phyloP scores from a whole-genome alignment of 768 basidiomycete species.

The Mrakia blollopis region DNA sequence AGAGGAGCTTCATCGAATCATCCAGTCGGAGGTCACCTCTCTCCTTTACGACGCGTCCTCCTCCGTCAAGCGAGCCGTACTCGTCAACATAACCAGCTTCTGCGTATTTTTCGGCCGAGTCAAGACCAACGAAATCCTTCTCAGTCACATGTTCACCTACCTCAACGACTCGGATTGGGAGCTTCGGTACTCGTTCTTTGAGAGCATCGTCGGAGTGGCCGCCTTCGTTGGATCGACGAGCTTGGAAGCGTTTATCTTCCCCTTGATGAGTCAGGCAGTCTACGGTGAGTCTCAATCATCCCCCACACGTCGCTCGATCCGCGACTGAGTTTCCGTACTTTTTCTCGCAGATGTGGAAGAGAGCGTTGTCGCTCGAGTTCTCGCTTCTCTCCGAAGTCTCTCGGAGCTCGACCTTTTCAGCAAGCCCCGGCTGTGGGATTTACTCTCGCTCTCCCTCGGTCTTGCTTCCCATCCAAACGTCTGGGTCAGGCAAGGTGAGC shows the following conservation, averaged over 20 bases:
- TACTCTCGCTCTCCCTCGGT: slow-evolving; percentile 78
- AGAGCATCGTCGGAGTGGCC: slow-evolving; percentile 90
- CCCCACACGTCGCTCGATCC: no score
- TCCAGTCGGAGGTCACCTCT: slow-evolving; percentile 25
- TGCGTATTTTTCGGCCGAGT: slow-evolving; percentile 91
- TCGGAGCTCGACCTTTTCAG: slow-evolving; percentile 85
- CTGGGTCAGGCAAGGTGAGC: slow-evolving; percentile 83
- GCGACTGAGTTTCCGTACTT: no score
- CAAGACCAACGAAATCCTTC: slow-evolving; percentile 85
- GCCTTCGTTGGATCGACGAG: slow-evolving; percentile 86
- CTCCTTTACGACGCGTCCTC: slow-evolving; percentile 50
- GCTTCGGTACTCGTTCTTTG: slow-evolving; percentile 85
- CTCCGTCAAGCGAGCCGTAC: slow-evolving; percentile 82
- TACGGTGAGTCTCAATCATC: slow-evolving; percentile 58
- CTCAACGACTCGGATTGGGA: slow-evolving; percentile 89
- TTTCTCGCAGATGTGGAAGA: slow-evolving; percentile 76
- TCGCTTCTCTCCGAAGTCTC: slow-evolving; percentile 79
- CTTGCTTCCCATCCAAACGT: slow-evolving; percentile 92
- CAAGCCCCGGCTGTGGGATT: slow-evolving; percentile 85
- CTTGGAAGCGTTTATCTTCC: slow-evolving; percentile 93
- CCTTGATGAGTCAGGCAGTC: slow-evolving; percentile 89
- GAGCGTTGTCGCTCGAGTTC: slow-evolving; percentile 81
- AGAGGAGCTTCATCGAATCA: slow-evolving; percentile 27
- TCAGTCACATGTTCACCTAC: slow-evolving; percentile 67
- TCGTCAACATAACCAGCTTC: slow-evolving; percentile 77